Percentiles rank a stretch among this genome's conserved stretches.
Evolutionary conservation across 495 filamentous ascomycete species (phyloP).

Genomic region (Xylaria palmicola): DNA sequence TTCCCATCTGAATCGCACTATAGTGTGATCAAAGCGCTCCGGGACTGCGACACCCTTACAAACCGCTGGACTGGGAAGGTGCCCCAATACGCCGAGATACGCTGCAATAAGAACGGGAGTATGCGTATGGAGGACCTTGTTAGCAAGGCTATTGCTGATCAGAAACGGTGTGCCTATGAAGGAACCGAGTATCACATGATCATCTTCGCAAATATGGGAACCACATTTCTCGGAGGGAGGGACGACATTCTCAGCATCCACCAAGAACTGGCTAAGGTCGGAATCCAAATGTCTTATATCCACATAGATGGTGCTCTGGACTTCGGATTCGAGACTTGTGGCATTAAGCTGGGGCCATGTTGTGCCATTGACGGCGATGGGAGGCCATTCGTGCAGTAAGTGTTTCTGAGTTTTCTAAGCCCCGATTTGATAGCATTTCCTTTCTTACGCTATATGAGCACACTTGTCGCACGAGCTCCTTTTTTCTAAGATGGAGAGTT

Average conservation of each 20-base stretch:
- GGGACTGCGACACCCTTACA: neutral
- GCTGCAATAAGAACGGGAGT: neutral
- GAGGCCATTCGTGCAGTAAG: neutral
- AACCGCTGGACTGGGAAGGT: no score
- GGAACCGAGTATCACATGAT: neutral
- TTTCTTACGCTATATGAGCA: no score
- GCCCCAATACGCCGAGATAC: neutral
- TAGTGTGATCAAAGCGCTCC: no score
- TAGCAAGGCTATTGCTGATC: neutral
- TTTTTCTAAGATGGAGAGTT: no score
- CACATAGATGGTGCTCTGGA: constrained; percentile 6
- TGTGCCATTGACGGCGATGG: neutral
- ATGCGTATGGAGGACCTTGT: neutral
- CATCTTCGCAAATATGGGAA: neutral
- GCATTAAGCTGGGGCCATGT: neutral
- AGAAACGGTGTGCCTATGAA: neutral
- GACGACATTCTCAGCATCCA: neutral
- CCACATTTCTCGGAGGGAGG: neutral
- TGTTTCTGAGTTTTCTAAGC: no score
- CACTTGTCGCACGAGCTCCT: no score
- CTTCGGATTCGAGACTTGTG: neutral
- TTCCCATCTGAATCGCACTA: no score
- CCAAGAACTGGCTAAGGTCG: neutral
- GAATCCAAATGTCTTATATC: neutral
- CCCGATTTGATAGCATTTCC: no score